Percentiles rank a stretch among this genome's conserved stretches.
These are phyloP conservation scores for Gossypioides kirkii DNA, from an alignment of 345 rosid genomes.

Conservation along the genomic window DNA sequence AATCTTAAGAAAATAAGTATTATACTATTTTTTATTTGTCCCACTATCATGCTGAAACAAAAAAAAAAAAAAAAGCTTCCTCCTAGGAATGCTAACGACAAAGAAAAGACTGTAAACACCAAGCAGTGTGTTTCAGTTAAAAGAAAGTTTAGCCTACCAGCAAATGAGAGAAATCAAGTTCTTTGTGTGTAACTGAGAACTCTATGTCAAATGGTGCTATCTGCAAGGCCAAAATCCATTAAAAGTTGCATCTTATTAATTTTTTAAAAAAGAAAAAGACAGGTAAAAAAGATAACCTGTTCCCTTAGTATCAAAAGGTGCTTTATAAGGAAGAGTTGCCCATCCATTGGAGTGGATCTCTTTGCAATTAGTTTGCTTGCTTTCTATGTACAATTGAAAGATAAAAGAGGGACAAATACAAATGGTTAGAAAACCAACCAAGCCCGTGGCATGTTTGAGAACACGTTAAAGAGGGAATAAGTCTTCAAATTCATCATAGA, in stretches of 20 bases:
- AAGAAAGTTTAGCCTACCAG: constrained; percentile 41
- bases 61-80: background rate
- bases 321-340: constrained; percentile 90
- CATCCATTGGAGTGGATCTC: constrained; percentile 84
- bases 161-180: constrained; percentile 92
- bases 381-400: constrained; percentile 48
- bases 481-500: background rate
- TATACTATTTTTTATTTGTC: background rate
- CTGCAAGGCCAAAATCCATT: constrained; percentile 37
- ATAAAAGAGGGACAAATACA: background rate
- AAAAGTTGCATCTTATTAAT: background rate
- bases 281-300: constrained; percentile 50
- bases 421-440: constrained; percentile 7
- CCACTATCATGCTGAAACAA: constrained; percentile 4
- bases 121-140: background rate
- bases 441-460: constrained; percentile 1
- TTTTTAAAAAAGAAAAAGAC: constrained; percentile 4
- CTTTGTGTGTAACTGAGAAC: constrained; percentile 92
- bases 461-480: background rate
- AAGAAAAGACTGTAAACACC: background rate
- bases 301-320: constrained; percentile 88
- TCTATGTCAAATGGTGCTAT: constrained; percentile 97
- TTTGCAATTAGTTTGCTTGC: constrained; percentile 81
- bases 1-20: background rate
- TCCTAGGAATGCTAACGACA: background rate